phyloP scores from a whole-genome alignment of 2,329 filamentous ascomycete genomes.

The Colletotrichum orchidophilum region DNA sequence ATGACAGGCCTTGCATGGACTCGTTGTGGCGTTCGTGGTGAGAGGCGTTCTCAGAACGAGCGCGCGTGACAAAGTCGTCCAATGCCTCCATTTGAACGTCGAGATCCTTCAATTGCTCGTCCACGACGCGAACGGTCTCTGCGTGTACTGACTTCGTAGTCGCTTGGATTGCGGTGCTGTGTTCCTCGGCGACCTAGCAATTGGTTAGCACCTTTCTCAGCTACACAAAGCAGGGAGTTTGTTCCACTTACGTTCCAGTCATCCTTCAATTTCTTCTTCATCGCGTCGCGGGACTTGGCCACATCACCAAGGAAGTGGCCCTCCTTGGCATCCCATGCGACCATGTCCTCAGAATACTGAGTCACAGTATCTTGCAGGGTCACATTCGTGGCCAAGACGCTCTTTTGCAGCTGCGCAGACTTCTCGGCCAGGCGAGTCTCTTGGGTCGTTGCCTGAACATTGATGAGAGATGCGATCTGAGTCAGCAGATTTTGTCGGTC shows the following conservation, averaged over 20 bases:
- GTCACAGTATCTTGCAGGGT: slow-evolving; percentile 72
- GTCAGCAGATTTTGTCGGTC: slow-evolving; percentile 79
- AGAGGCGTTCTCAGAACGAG: slow-evolving; percentile 80
- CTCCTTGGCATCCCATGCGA: slow-evolving; percentile 77
- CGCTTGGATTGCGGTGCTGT: slow-evolving; percentile 83
- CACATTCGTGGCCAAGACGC: slow-evolving; percentile 71
- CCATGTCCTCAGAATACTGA: slow-evolving; percentile 76
- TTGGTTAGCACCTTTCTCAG: slow-evolving; percentile 41
- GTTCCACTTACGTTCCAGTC: slow-evolving; percentile 80
- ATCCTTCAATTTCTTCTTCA: slow-evolving; percentile 85
- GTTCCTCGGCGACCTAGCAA: slow-evolving; percentile 74
- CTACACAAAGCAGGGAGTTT: slow-evolving; percentile 64
- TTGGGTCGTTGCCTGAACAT: slow-evolving; percentile 77
- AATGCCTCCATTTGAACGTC: slow-evolving; percentile 88
- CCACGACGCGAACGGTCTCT: slow-evolving; percentile 89
- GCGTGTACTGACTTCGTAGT: slow-evolving; percentile 89
- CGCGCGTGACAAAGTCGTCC: slow-evolving; percentile 88
- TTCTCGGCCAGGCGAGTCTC: slow-evolving; percentile 74
- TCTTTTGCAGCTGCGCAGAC: slow-evolving; percentile 69
- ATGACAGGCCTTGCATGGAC: slow-evolving; percentile 73
- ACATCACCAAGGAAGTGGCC: slow-evolving; percentile 76
- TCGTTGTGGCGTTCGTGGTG: slow-evolving; percentile 76
- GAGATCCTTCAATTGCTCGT: slow-evolving; percentile 88
- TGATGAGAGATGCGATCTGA: slow-evolving; percentile 83
- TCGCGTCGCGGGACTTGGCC: slow-evolving; percentile 75